phyloP scores from a whole-genome alignment of 352 stramenopile species.

The Phytophthora ramorum region DNA sequence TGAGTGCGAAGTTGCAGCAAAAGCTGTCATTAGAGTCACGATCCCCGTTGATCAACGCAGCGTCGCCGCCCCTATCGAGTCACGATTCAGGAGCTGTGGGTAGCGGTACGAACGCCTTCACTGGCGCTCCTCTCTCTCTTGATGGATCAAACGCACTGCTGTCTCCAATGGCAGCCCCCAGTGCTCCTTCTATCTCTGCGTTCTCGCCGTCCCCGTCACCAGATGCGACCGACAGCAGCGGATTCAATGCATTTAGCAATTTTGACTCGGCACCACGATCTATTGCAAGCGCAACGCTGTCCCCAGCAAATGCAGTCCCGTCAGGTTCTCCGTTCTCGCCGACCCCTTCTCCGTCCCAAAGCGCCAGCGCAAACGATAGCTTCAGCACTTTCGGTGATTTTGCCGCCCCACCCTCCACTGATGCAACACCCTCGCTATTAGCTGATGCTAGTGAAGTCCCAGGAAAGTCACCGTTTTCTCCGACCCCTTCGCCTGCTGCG shows the following conservation, averaged over 20 bases:
- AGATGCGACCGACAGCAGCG: slow-evolving; percentile 40
- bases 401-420: slow-evolving; percentile 8
- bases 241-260: slow-evolving; percentile 45
- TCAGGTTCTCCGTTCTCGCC: slow-evolving; percentile 31
- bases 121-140: slow-evolving; percentile 19
- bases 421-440: slow-evolving; percentile 8
- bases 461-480: slow-evolving; percentile 20
- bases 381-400: slow-evolving; percentile 35
- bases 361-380: slow-evolving; percentile 11
- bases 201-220: slow-evolving; percentile 24
- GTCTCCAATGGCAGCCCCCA: slow-evolving; percentile 19
- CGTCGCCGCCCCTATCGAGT: slow-evolving; percentile 11
- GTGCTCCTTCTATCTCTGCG: slow-evolving; percentile 28
- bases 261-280: slow-evolving; percentile 42
- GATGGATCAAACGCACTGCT: slow-evolving; percentile 19
- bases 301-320: slow-evolving; percentile 17
- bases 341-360: slow-evolving; percentile 25
- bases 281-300: slow-evolving; percentile 22
- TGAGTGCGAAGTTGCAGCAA: slow-evolving; percentile 44
- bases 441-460: slow-evolving; percentile 1
- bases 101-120: slow-evolving; percentile 26
- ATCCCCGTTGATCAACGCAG: slow-evolving; percentile 28
- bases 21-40: slow-evolving; percentile 41
- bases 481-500: slow-evolving; percentile 18
- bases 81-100: slow-evolving; percentile 13